Evolutionary conservation across 73 alveolate species (phyloP).

Genomic region (Tetrahymena elliotti): DNA sequence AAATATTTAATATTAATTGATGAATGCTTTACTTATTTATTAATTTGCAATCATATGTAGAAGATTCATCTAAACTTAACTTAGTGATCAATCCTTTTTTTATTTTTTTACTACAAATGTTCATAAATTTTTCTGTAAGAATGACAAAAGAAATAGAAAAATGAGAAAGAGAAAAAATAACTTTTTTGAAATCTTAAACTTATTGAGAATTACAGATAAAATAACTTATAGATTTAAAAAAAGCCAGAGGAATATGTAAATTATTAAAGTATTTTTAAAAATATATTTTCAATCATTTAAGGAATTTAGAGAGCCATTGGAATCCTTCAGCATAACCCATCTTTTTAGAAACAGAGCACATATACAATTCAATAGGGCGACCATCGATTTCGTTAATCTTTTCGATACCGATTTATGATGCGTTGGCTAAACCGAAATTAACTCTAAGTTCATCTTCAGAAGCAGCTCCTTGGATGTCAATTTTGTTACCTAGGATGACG

Average conservation of each 20-base stretch:
- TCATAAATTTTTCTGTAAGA: no score
- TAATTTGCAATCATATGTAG: not conserved
- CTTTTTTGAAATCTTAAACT: not conserved
- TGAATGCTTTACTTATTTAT: not conserved
- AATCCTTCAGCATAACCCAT: slow-evolving; percentile 92
- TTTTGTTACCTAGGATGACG: slow-evolving; percentile 96
- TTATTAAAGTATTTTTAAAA: not conserved
- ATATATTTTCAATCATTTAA: slow-evolving; percentile 49
- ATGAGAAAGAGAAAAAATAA: not conserved
- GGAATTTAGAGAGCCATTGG: slow-evolving; percentile 90
- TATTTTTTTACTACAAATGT: no score
- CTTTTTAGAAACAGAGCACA: slow-evolving; percentile 97
- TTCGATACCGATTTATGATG: slow-evolving; percentile 11
- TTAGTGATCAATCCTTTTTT: not conserved
- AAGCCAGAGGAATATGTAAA: not conserved
- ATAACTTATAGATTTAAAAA: not conserved
- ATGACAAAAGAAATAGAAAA: not conserved
- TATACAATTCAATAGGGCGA: slow-evolving; percentile 96
- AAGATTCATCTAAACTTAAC: not conserved
- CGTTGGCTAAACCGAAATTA: slow-evolving; percentile 64
- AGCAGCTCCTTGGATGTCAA: slow-evolving; percentile 94
- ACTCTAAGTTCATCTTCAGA: slow-evolving; percentile 95
- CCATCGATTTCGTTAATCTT: slow-evolving; percentile 55
- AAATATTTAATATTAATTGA: no score
- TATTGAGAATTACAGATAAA: not conserved